These are phyloP conservation scores for Ilex paraguariensis DNA, from an alignment of 305 asterid genomes.

Conservation along the genomic window DNA sequence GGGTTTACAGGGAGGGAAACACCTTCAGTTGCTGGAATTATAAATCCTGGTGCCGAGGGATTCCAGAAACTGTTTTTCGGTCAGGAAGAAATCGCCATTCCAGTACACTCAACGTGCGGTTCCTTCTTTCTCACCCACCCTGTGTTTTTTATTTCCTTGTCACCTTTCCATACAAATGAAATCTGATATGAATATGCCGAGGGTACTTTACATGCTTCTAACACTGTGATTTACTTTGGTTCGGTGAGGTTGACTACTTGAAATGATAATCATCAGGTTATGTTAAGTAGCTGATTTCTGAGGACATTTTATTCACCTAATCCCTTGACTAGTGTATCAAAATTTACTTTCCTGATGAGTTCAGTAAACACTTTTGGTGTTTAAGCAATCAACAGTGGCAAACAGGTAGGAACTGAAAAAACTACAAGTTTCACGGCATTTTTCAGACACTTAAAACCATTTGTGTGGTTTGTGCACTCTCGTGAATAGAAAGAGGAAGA, in stretches of 20 bases:
- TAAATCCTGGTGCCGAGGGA: slow-evolving; percentile 17
- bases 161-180: background rate
- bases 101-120: slow-evolving; percentile 12
- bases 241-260: background rate
- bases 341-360: no score
- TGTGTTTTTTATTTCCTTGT: background rate
- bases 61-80: slow-evolving; percentile 85
- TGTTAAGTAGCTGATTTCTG: background rate
- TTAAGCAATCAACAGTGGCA: no score
- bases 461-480: no score
- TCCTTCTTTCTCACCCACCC: background rate
- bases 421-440: no score
- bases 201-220: background rate
- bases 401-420: no score
- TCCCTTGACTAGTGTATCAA: no score
- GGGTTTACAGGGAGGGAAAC: slow-evolving; percentile 68
- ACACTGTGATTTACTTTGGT: no score
- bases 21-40: slow-evolving; percentile 45
- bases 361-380: no score
- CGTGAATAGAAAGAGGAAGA: no score
- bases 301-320: no score
- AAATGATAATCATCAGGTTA: background rate
- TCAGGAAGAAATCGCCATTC: slow-evolving; percentile 15
- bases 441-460: no score
- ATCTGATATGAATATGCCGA: background rate